Evolutionary conservation across 1,284 basidiomycete species (phyloP), one percentile per base, ranked within the genome.

Genomic region (Ceratobasidium sp.): DNA sequence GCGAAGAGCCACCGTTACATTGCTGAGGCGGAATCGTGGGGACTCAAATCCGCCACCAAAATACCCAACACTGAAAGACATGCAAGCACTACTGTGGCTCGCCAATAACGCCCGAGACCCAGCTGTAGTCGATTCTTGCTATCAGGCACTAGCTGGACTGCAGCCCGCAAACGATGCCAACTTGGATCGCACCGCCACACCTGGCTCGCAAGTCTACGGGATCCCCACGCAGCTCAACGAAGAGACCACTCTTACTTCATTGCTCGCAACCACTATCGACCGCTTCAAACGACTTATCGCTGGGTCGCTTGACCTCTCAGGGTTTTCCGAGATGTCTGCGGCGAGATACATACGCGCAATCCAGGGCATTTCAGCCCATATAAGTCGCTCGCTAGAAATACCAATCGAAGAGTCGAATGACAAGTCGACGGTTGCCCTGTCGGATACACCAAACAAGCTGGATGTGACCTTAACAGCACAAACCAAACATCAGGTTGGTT

Each of bases 21-120:
- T 62, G 20, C 35, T 62, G 7, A 20, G 7, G 2, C 35, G 33
- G 18, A n/a, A 41, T 4, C 59, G 10, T 2, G 10, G 7, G 20
- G 20, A 41, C 14, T 3, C n/a, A 6, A 5, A 20, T 6, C 35
- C 8, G 18, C 3, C n/a, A 1, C 12, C 59, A 7, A 41, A 20
- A 10, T n/a, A 62, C 14, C 33, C 59, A 6, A 35, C 35, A 6
- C 35, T 35, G 1, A 14, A 48, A 23, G 64, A 66, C 2, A 6
- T 66, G 16, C 64, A 48, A 66, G 64, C 64, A 0, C 48, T 66
- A n/a, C 14, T 27, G 16, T 66, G 64, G 64, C 64, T 66, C 2
- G 44, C 64, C 16, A 66, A 48, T 16, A 66, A 66, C 27, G 27
- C 27, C 27, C 27, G 27, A 30, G 27, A 30, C 27, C 27, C 27